Evolutionary conservation across 345 rosid genomes (phyloP).

Genomic region (Theobroma cacao): DNA sequence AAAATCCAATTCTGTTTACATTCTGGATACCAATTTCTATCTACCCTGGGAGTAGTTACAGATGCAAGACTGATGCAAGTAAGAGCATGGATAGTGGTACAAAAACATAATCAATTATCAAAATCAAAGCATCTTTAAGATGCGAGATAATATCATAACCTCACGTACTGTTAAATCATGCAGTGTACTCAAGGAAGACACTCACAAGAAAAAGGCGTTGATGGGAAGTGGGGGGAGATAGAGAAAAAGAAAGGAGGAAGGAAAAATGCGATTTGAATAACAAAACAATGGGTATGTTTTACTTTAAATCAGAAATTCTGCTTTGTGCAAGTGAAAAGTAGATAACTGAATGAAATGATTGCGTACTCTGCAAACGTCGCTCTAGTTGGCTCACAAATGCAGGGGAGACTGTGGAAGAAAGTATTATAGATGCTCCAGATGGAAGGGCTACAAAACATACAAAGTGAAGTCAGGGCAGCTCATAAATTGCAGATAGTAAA

Average conservation of each 20-base stretch:
- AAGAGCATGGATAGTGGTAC: neutral
- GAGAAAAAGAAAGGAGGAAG: neutral
- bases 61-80: neutral
- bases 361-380: constrained; percentile 70
- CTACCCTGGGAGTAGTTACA: neutral
- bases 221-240: neutral
- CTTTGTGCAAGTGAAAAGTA: neutral
- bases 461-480: constrained; percentile 23
- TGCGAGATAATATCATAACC: neutral
- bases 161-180: neutral
- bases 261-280: constrained; percentile 4
- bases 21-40: neutral
- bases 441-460: constrained; percentile 55
- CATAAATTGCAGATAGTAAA: constrained; percentile 11
- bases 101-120: neutral
- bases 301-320: neutral
- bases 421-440: constrained; percentile 68
- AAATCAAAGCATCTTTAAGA: neutral
- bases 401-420: constrained; percentile 94
- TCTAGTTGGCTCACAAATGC: constrained; percentile 72
- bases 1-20: no score
- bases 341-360: neutral
- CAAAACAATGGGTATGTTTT: neutral
- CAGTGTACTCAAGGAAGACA: neutral
- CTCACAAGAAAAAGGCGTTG: no score